These are phyloP conservation scores for Talaromyces sp. DNA, from an alignment of 2,329 filamentous ascomycete species.

Conservation along the genomic window DNA sequence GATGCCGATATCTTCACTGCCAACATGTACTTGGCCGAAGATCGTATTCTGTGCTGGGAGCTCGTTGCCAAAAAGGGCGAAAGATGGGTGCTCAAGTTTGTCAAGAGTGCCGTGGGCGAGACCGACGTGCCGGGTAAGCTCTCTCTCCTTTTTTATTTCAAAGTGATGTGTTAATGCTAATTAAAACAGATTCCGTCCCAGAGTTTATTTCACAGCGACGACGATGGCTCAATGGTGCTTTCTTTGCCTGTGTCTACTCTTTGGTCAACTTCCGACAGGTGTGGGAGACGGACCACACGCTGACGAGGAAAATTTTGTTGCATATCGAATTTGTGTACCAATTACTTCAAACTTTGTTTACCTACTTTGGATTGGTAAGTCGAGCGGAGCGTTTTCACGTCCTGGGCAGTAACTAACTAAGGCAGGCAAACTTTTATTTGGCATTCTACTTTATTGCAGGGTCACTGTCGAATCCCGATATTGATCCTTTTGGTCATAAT, in stretches of 20 bases:
- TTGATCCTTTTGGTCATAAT: slow-evolving; percentile 88
- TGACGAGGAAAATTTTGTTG: slow-evolving; percentile 82
- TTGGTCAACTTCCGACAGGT: slow-evolving; percentile 92
- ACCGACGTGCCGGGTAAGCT: slow-evolving; percentile 85
- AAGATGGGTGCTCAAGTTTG: slow-evolving; percentile 96
- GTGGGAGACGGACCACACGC: slow-evolving; percentile 85
- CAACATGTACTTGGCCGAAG: slow-evolving; percentile 98
- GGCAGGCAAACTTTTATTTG: slow-evolving; percentile 88
- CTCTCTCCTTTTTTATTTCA: not conserved
- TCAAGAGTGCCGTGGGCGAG: slow-evolving; percentile 92
- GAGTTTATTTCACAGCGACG: slow-evolving; percentile 96
- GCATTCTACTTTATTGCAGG: slow-evolving; percentile 98
- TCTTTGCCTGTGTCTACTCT: slow-evolving; percentile 97
- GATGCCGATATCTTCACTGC: slow-evolving; percentile 96
- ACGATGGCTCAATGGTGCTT: slow-evolving; percentile 96
- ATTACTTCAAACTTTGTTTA: slow-evolving; percentile 86
- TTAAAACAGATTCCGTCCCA: slow-evolving; percentile 69
- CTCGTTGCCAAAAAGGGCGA: slow-evolving; percentile 91
- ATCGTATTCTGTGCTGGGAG: slow-evolving; percentile 98
- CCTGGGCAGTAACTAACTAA: slow-evolving; percentile 9
- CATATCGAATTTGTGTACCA: slow-evolving; percentile 97
- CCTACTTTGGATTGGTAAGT: slow-evolving; percentile 79
- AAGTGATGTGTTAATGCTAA: slow-evolving; percentile 28
- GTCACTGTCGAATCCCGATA: slow-evolving; percentile 68
- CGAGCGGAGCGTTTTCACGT: not conserved